phyloP scores from a whole-genome alignment of 2,329 filamentous ascomycete species.

The Aspergillus aculeatinus region DNA sequence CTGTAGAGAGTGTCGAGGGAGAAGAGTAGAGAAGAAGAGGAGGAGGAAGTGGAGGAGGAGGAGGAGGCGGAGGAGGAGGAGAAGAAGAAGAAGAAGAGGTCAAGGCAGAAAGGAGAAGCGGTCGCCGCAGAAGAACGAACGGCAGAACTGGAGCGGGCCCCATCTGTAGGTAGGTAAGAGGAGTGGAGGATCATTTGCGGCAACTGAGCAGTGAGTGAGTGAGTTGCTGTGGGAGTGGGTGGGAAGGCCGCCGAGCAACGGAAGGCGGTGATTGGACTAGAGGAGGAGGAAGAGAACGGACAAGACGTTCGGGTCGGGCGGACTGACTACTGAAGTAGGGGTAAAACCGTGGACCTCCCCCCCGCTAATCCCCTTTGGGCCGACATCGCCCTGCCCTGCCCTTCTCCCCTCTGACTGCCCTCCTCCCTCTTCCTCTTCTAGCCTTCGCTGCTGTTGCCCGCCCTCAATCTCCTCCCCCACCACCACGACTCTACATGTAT shows the following conservation, averaged over 20 bases:
- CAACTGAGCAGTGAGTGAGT: slow-evolving; percentile 8
- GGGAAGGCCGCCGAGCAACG: slow-evolving; percentile 34
- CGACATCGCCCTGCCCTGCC: neutral
- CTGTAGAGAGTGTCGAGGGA: slow-evolving; percentile 13
- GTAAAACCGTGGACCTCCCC: slow-evolving; percentile 2
- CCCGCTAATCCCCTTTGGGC: slow-evolving; percentile 34
- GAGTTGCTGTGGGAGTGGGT: slow-evolving; percentile 12
- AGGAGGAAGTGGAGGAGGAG: slow-evolving; percentile 15
- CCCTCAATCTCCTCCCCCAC: neutral
- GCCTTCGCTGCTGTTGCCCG: slow-evolving; percentile 24
- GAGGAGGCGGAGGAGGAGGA: slow-evolving; percentile 17
- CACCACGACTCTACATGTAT: slow-evolving; percentile 50
- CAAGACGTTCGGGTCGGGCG: slow-evolving; percentile 23
- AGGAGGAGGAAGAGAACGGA: slow-evolving; percentile 34
- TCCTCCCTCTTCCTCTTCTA: slow-evolving; percentile 33
- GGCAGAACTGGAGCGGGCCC: slow-evolving; percentile 25
- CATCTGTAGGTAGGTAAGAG: slow-evolving; percentile 6
- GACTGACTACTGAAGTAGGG: slow-evolving; percentile 18
- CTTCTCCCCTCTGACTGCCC: neutral
- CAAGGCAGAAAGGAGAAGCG: slow-evolving; percentile 38
- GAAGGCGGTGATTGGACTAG: slow-evolving; percentile 36
- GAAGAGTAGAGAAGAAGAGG: slow-evolving; percentile 18
- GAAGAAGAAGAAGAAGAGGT: slow-evolving; percentile 21
- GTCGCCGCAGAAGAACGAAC: slow-evolving; percentile 26
- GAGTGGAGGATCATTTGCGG: slow-evolving; percentile 28